Evolutionary conservation across 2,329 filamentous ascomycete genomes (phyloP).

Genomic region (Diaporthe velutina): DNA sequence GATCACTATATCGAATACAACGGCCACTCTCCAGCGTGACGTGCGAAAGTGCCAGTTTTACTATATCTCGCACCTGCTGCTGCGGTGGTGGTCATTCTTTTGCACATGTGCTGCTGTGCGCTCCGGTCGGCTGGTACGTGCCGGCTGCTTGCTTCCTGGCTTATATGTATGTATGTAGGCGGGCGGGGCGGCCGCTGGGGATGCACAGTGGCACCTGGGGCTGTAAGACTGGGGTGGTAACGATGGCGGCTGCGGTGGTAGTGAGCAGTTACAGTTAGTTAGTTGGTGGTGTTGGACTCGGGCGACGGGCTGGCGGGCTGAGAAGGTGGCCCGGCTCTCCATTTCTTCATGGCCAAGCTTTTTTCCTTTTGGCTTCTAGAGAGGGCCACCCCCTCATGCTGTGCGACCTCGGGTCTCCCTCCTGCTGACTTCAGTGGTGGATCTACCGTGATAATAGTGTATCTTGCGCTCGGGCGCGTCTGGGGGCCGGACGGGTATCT

Average conservation of each 20-base stretch:
- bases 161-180: not conserved
- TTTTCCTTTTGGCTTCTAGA: not conserved
- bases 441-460: no score
- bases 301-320: not conserved
- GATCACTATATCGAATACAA: not conserved
- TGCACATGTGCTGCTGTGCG: no score
- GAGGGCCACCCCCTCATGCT: no score
- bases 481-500: not conserved
- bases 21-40: not conserved
- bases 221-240: slow-evolving; percentile 14
- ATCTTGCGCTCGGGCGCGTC: not conserved
- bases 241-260: not conserved
- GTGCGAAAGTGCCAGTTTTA: not conserved
- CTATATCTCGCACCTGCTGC: no score
- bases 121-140: not conserved
- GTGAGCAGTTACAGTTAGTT: not conserved
- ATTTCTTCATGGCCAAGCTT: not conserved
- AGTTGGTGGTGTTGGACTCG: not conserved
- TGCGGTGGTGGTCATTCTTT: no score
- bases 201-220: no score
- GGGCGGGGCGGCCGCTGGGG: slow-evolving; percentile 7
- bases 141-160: not conserved
- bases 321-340: not conserved
- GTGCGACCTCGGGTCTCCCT: not conserved
- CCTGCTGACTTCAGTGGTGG: not conserved